Evolutionary conservation across 306 rosid genomes (phyloP).

Genomic region (Carpinus viminea): DNA sequence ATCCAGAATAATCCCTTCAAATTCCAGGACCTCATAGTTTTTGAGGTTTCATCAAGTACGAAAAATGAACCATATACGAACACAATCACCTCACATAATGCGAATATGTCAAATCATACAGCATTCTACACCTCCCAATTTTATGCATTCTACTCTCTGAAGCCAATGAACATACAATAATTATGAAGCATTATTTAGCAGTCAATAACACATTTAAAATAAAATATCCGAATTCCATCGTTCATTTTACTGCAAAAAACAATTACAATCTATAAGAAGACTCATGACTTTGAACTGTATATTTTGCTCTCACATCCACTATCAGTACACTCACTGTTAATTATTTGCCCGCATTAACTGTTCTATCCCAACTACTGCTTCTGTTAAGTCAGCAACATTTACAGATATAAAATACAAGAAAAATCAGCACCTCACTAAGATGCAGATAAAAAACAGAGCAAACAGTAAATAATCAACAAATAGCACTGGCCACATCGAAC

Average conservation of each 20-base stretch:
- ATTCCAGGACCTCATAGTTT: too few species aligned
- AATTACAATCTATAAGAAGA: neutral
- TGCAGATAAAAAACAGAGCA: conserved; percentile 8
- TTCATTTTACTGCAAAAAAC: neutral
- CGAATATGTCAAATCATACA: too few species aligned
- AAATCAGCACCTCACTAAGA: conserved; percentile 14
- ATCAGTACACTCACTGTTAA: neutral
- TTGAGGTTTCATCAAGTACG: too few species aligned
- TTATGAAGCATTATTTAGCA: neutral
- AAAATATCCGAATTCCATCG: too few species aligned
- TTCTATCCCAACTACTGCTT: neutral
- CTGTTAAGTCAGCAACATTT: conserved; percentile 3
- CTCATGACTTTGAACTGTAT: neutral
- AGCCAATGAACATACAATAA: neutral
- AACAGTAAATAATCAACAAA: conserved; percentile 1
- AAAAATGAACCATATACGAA: too few species aligned
- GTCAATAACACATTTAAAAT: neutral
- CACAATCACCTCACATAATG: too few species aligned
- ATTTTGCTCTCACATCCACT: neutral
- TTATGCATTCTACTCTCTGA: neutral
- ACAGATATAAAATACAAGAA: conserved; percentile 14
- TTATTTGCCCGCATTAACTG: neutral
- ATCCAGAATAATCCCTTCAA: too few species aligned
- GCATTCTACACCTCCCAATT: neutral
- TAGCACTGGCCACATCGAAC: conserved; percentile 11